A percentile compares a stretch with the other conserved stretches of the same genome.
Evolutionary conservation across 2,329 filamentous ascomycete genomes (phyloP).

Genomic region (Triangularia verruculosa): DNA sequence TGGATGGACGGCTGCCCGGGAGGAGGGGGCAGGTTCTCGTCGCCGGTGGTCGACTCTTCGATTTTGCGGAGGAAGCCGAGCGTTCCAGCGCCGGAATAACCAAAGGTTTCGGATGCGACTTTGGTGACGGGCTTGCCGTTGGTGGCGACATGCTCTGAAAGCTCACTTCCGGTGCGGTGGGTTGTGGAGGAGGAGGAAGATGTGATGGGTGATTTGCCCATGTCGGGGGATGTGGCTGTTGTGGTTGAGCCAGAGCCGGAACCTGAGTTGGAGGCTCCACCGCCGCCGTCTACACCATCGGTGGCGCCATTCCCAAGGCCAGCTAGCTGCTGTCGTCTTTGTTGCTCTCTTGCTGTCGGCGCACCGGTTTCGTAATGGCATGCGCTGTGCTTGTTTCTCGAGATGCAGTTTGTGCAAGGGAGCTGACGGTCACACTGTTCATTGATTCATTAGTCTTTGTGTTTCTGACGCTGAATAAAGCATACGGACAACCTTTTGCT

Average conservation of each 20-base stretch:
- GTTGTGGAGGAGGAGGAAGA: neutral
- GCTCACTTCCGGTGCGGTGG: neutral
- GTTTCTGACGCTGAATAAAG: neutral
- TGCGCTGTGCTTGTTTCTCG: constrained; percentile 52
- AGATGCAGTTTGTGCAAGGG: constrained; percentile 58
- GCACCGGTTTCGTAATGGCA: constrained; percentile 56
- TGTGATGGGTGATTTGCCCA: neutral
- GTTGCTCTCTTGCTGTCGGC: constrained; percentile 40
- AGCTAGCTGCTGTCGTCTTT: neutral
- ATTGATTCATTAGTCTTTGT: neutral
- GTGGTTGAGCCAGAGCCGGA: neutral
- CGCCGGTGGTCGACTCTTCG: constrained; percentile 2
- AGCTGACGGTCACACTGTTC: constrained; percentile 56
- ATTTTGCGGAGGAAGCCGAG: constrained; percentile 16
- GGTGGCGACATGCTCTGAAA: neutral
- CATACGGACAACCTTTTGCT: constrained; percentile 50
- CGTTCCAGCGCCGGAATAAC: constrained; percentile 16
- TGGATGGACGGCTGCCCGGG: neutral
- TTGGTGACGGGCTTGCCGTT: neutral
- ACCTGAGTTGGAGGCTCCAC: neutral
- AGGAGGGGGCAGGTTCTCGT: neutral
- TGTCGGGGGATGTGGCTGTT: neutral
- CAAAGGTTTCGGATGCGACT: constrained; percentile 9
- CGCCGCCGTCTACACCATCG: neutral
- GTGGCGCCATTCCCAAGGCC: neutral